Evolutionary conservation across 164 flowering plant species (phyloP).

Genomic region (Malania oleifera): DNA sequence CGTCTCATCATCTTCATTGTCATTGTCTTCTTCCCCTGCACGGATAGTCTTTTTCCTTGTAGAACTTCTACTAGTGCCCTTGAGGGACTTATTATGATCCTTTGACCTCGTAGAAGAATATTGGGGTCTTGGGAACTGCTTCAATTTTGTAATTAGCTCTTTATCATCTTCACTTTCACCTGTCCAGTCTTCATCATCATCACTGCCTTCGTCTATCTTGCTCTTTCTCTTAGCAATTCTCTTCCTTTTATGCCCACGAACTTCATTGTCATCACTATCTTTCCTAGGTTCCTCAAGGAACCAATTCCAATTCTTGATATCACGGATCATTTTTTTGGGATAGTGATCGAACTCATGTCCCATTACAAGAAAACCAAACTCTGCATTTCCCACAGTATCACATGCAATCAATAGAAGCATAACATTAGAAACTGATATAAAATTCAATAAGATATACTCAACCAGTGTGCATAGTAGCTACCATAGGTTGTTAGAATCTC

Average conservation of each 20-base stretch:
- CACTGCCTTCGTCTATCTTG: conserved; percentile 25
- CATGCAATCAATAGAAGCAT: background rate
- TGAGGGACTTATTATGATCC: conserved; percentile 18
- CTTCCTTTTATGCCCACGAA: conserved; percentile 11
- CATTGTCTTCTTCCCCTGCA: conserved; percentile 26
- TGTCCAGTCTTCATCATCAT: conserved; percentile 64
- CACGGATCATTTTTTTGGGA: conserved; percentile 43
- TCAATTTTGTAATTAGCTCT: conserved; percentile 27
- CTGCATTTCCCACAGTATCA: conserved; percentile 35
- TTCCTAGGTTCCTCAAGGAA: conserved; percentile 52
- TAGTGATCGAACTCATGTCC: conserved; percentile 78
- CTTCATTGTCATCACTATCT: conserved; percentile 44
- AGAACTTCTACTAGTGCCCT: conserved; percentile 15
- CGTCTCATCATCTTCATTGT: conserved; percentile 65
- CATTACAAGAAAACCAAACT: conserved; percentile 76
- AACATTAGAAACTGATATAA: background rate
- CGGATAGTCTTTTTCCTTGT: conserved; percentile 11
- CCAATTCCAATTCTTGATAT: conserved; percentile 72
- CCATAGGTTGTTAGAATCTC: too few species aligned
- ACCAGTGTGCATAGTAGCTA: too few species aligned
- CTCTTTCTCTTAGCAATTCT: conserved; percentile 21
- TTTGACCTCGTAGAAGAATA: conserved; percentile 56
- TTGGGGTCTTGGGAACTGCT: conserved; percentile 32
- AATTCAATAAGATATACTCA: too few species aligned
- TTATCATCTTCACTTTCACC: conserved; percentile 68